Evolutionary conservation across 345 rosid species (phyloP).

Genomic region (Arabidopsis arenosa): DNA sequence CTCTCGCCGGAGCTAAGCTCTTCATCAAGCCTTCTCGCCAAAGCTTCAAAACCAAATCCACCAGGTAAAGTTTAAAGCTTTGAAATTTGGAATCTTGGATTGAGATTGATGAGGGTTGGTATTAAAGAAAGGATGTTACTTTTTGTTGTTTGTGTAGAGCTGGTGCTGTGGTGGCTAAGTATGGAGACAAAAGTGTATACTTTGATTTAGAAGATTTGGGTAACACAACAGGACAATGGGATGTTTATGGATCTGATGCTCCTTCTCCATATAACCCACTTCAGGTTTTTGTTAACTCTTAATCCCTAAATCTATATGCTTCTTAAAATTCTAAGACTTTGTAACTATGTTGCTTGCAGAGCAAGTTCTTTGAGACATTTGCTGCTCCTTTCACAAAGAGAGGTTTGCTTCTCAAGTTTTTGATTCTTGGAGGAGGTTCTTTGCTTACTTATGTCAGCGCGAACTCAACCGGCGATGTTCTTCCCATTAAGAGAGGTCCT

Average conservation of each 20-base stretch:
- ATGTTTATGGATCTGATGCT: slow-evolving; percentile 94
- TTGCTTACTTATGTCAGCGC: slow-evolving; percentile 72
- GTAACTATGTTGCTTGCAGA: slow-evolving; percentile 53
- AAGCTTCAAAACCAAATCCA: slow-evolving; percentile 59
- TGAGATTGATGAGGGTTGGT: slow-evolving; percentile 10
- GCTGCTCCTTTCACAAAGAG: slow-evolving; percentile 97
- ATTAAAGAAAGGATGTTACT: slow-evolving; percentile 1
- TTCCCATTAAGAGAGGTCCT: slow-evolving; percentile 93
- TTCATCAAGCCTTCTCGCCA: slow-evolving; percentile 65
- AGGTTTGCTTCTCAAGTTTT: slow-evolving; percentile 90
- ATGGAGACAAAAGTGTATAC: slow-evolving; percentile 97
- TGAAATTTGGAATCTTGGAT: slow-evolving; percentile 10
- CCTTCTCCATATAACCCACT: slow-evolving; percentile 96
- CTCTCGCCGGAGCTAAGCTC: slow-evolving; percentile 76
- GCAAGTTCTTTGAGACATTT: slow-evolving; percentile 96
- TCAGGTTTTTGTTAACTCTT: slow-evolving; percentile 54
- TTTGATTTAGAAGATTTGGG: slow-evolving; percentile 97
- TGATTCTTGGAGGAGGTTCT: slow-evolving; percentile 87
- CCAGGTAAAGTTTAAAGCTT: slow-evolving; percentile 19
- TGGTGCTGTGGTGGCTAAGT: slow-evolving; percentile 82
- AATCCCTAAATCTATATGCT: neutral
- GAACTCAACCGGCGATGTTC: slow-evolving; percentile 68
- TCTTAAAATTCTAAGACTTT: slow-evolving; percentile 5
- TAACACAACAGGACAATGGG: slow-evolving; percentile 97
- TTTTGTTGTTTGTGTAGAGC: slow-evolving; percentile 40